Evolutionary conservation across 768 basidiomycete genomes (phyloP).

Genomic region (Baorangia bicolor): DNA sequence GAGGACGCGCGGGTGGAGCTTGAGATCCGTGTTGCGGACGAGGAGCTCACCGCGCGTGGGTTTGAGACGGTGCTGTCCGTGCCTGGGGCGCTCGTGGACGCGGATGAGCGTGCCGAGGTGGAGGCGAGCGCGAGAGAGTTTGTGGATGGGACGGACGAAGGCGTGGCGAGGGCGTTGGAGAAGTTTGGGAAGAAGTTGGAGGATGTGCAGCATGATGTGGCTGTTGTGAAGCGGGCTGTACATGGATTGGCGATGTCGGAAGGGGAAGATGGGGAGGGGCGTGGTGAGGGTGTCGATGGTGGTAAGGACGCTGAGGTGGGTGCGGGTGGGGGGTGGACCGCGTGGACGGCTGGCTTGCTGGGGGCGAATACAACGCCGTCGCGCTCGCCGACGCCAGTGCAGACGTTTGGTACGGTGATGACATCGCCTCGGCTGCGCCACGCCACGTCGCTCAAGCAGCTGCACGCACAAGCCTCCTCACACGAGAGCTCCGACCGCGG

Average conservation of each 20-base stretch:
- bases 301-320: neutral
- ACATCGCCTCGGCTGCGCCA: conserved; percentile 61
- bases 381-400: conserved; percentile 42
- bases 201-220: conserved; percentile 77
- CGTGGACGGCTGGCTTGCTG: conserved; percentile 62
- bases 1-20: conserved; percentile 83
- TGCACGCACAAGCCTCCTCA: neutral
- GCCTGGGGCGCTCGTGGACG: conserved; percentile 41
- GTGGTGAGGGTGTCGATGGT: neutral
- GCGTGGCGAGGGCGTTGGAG: conserved; percentile 39
- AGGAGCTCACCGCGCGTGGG: conserved; percentile 60
- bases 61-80: conserved; percentile 68
- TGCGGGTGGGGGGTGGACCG: conserved; percentile 32
- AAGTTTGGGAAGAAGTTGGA: conserved; percentile 60
- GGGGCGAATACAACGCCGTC: conserved; percentile 32
- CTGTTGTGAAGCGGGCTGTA: conserved; percentile 57
- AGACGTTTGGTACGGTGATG: conserved; percentile 74
- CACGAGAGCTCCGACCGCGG: conserved; percentile 9
- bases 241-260: conserved; percentile 39
- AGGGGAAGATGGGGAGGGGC: neutral
- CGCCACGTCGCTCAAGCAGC: conserved; percentile 39
- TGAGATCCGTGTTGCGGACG: conserved; percentile 76
- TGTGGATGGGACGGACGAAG: conserved; percentile 20
- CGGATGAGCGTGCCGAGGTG: conserved; percentile 36
- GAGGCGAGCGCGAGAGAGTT: conserved; percentile 49